Conservation (phyloP, 192 early-diverging fungal species). For the Linnemannia zychae region DNA sequence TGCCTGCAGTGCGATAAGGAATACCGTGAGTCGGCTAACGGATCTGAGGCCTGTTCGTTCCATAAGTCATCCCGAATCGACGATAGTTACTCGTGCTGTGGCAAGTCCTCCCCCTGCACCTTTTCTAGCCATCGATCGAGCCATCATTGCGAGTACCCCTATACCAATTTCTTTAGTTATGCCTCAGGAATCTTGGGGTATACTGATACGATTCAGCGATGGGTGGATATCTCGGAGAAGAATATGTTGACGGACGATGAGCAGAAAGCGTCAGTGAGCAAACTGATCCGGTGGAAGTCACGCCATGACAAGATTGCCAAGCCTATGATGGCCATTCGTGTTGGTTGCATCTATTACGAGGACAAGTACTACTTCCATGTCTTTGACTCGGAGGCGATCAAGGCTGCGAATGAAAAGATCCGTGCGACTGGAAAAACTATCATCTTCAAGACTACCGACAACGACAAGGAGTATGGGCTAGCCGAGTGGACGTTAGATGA, state of each 20-base stretch:
- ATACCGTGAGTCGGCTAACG: conserved; percentile 51
- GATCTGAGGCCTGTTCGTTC: conserved; percentile 52
- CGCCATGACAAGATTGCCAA: conserved; percentile 35
- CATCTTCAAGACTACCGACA: conserved; percentile 32
- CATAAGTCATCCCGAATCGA: conserved; percentile 32
- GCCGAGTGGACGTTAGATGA: conserved; percentile 59
- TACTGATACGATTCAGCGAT: conserved; percentile 51
- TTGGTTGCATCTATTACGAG: conserved; percentile 52
- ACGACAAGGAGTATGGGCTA: conserved; percentile 37
- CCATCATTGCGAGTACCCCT: conserved; percentile 59
- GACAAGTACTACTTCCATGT: conserved; percentile 52
- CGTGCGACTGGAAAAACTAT: conserved; percentile 10
- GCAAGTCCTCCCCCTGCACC: conserved; percentile 36
- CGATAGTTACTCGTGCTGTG: conserved; percentile 51
- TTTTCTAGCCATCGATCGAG: conserved; percentile 34
- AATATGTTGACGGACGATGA: conserved; percentile 33
- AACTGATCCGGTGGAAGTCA: conserved; percentile 54
- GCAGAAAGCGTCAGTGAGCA: conserved; percentile 50
- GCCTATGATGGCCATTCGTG: conserved; percentile 56
- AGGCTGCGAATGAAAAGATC: conserved; percentile 23
- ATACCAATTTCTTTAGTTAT: conserved; percentile 47
- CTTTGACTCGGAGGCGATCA: conserved; percentile 33
- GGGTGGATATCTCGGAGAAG: conserved; percentile 35
- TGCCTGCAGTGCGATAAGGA: conserved; percentile 57
- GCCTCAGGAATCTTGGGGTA: conserved; percentile 44